phyloP scores from a whole-genome alignment of 768 basidiomycete genomes.

The Termitomyces sp. region DNA sequence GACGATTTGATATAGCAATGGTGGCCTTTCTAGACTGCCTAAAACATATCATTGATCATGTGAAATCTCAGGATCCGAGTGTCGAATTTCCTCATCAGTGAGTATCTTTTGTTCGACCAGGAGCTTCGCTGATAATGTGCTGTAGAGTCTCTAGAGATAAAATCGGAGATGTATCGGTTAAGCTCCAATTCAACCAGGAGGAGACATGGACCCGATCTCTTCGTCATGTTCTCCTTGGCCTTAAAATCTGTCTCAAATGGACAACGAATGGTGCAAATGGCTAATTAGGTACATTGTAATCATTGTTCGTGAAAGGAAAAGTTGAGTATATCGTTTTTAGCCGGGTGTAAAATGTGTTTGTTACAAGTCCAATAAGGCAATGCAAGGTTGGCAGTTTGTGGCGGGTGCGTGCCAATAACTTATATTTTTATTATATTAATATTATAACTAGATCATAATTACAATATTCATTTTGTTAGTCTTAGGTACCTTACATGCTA shows the following conservation, averaged over 20 bases:
- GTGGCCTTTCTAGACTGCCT: slow-evolving; percentile 94
- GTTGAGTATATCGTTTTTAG: too few relatives aligned
- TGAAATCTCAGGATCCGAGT: slow-evolving; percentile 62
- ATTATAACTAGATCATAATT: too few relatives aligned
- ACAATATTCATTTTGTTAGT: too few relatives aligned
- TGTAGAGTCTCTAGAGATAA: slow-evolving; percentile 85
- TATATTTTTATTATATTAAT: too few relatives aligned
- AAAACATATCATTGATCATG: slow-evolving; percentile 85
- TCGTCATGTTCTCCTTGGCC: slow-evolving; percentile 82
- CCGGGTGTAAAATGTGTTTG: too few relatives aligned
- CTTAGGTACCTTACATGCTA: too few relatives aligned
- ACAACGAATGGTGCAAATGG: slow-evolving; percentile 72
- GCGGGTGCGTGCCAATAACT: too few relatives aligned
- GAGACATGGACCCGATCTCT: slow-evolving; percentile 94
- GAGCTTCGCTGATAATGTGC: slow-evolving; percentile 2
- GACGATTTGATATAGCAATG: slow-evolving; percentile 94
- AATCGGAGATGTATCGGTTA: slow-evolving; percentile 93
- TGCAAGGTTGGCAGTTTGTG: too few relatives aligned
- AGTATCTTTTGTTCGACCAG: slow-evolving; percentile 24
- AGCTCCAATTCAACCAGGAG: slow-evolving; percentile 91
- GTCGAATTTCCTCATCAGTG: slow-evolving; percentile 87
- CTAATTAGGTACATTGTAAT: slow-evolving; percentile 21
- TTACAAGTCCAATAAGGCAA: too few relatives aligned
- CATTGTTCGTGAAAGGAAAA: too few relatives aligned
- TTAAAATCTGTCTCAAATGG: slow-evolving; percentile 87